Conservation (phyloP, 768 basidiomycete species). For the Naematelia aurantialba region DNA sequence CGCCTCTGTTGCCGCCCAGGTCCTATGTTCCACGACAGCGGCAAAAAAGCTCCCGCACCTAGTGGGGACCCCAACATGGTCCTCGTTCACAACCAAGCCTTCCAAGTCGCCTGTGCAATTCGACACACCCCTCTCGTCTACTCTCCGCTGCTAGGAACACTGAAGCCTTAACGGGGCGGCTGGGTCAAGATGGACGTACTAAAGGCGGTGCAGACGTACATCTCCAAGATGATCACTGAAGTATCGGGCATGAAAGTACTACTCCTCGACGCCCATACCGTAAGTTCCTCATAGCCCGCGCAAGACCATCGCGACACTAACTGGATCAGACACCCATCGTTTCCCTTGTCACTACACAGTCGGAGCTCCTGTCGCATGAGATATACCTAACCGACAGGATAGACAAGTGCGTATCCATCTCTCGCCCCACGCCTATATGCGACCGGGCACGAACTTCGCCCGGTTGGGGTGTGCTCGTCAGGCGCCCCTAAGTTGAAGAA, state of each 20-base stretch:
- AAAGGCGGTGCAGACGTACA: slow-evolving; percentile 91
- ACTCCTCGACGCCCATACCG: slow-evolving; percentile 89
- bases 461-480: too few species aligned
- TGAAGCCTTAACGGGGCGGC: too few species aligned
- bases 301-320: not conserved
- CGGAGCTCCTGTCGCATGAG: slow-evolving; percentile 85
- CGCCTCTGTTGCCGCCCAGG: too few species aligned
- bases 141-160: too few species aligned
- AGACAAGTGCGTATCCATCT: slow-evolving; percentile 64
- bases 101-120: too few species aligned
- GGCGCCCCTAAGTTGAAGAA: too few species aligned
- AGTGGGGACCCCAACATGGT: not conserved
- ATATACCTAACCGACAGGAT: slow-evolving; percentile 97
- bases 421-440: not conserved
- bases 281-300: slow-evolving; percentile 51
- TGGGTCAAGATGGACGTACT: slow-evolving; percentile 74
- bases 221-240: slow-evolving; percentile 78
- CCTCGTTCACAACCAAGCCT: not conserved
- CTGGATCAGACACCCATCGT: slow-evolving; percentile 78
- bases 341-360: slow-evolving; percentile 89
- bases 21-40: too few species aligned
- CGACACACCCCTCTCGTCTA: too few species aligned
- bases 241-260: slow-evolving; percentile 92
- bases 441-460: too few species aligned
- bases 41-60: too few species aligned